These are phyloP conservation scores for Tricholoma hemisulphureum DNA, from an alignment of 768 basidiomycete species.

Conservation along the genomic window DNA sequence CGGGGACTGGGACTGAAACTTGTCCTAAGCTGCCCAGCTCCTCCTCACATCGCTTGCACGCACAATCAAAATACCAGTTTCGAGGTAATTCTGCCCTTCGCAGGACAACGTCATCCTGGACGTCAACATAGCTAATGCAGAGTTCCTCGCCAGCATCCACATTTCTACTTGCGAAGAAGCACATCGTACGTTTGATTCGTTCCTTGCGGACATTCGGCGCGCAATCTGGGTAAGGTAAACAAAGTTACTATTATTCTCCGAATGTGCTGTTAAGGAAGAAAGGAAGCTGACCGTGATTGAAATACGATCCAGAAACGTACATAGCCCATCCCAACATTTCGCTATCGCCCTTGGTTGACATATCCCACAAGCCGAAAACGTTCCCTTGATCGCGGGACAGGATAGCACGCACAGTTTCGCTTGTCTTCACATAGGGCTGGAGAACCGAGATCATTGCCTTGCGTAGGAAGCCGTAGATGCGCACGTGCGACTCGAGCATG, in stretches of 20 bases:
- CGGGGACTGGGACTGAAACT: not conserved
- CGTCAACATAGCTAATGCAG: constrained; percentile 56
- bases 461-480: constrained; percentile 53
- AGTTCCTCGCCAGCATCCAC: constrained; percentile 53
- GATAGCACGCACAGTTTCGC: constrained; percentile 48
- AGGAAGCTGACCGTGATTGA: constrained; percentile 57
- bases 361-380: constrained; percentile 69
- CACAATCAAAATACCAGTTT: constrained; percentile 59
- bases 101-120: constrained; percentile 32
- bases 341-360: constrained; percentile 40
- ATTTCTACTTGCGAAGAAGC: constrained; percentile 45
- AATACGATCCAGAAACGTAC: constrained; percentile 61
- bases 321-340: constrained; percentile 70
- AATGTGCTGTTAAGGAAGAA: not conserved
- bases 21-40: constrained; percentile 22
- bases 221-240: constrained; percentile 40
- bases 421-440: constrained; percentile 36
- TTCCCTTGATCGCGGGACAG: constrained; percentile 64
- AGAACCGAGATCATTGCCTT: constrained; percentile 31
- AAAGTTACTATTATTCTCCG: not conserved
- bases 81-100: constrained; percentile 41
- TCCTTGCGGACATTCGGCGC: constrained; percentile 50
- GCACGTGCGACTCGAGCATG: constrained; percentile 50
- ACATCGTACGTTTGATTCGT: constrained; percentile 41
- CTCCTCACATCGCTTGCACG: constrained; percentile 43